Evolutionary conservation across 176 grass and related monocot species (phyloP).

Genomic region (Triticum aestivum): IWGSC_CS_RefSeq_v2.1 NC_057802.1:4154210-4154709

Average conservation of each 20-base stretch:
- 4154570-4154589: neutral
- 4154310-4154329: neutral
- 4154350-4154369: neutral
- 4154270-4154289: neutral
- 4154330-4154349: too few species aligned
- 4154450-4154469: neutral
- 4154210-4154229: neutral
- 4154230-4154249: neutral
- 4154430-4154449: conserved; percentile 7
- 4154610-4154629: neutral
- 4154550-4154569: neutral
- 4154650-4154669: neutral
- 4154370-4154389: conserved; percentile 4
- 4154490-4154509: neutral
- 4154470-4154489: neutral
- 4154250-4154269: neutral
- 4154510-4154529: neutral
- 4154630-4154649: conserved; percentile 23
- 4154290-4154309: neutral
- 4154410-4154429: neutral
- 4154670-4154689: conserved; percentile 26
- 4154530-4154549: too few species aligned
- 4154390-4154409: neutral
- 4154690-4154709: conserved; percentile 19
- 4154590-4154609: neutral